These are phyloP conservation scores for Trypanosomatidae sp. DNA, from an alignment of 208 protist genomes.

Conservation along the genomic window DNA sequence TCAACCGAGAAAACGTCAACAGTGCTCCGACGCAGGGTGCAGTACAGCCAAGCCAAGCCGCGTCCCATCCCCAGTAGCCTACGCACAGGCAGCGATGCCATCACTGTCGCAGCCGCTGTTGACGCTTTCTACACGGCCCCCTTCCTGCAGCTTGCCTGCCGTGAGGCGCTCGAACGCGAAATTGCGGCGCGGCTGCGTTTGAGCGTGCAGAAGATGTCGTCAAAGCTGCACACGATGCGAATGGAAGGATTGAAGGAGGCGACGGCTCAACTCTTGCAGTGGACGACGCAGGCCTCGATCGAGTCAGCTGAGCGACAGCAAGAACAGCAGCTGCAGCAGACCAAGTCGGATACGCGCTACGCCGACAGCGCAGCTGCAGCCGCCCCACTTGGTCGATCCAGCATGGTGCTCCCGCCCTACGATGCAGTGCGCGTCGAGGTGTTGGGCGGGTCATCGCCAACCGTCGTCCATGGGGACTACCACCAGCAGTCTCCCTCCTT, in stretches of 20 bases:
- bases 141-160: slow-evolving; percentile 53
- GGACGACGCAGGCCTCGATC: slow-evolving; percentile 51
- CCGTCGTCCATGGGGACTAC: slow-evolving; percentile 1
- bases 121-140: slow-evolving; percentile 40
- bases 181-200: slow-evolving; percentile 50
- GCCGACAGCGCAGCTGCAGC: not conserved
- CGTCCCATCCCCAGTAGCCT: slow-evolving; percentile 14
- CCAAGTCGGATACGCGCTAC: not conserved
- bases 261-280: slow-evolving; percentile 40
- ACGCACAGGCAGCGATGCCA: slow-evolving; percentile 16
- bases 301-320: slow-evolving; percentile 39
- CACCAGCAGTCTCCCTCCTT: not conserved
- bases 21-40: slow-evolving; percentile 10
- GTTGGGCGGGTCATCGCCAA: slow-evolving; percentile 24
- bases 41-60: slow-evolving; percentile 14
- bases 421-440: slow-evolving; percentile 64
- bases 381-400: not conserved
- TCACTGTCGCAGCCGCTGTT: slow-evolving; percentile 8
- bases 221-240: slow-evolving; percentile 51
- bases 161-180: slow-evolving; percentile 51
- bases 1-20: slow-evolving; percentile 15
- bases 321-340: not conserved
- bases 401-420: slow-evolving; percentile 34
- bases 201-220: slow-evolving; percentile 59
- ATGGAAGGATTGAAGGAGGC: slow-evolving; percentile 66